Base-by-base conservation (phyloP, 345 rosid species). In the Triadica sebifera region DNA sequence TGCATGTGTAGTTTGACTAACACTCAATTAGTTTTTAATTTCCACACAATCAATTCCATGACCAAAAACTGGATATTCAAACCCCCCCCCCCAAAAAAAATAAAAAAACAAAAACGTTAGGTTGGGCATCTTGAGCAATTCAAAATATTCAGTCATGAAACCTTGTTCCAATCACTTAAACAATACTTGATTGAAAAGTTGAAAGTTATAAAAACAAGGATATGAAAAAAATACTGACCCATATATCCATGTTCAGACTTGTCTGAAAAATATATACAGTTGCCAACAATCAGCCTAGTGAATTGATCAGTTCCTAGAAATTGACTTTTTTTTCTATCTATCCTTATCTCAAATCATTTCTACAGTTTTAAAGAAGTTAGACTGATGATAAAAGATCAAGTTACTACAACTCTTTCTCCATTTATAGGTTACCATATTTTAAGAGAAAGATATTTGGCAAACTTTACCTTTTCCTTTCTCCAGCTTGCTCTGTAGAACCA, bases 401-500 rank as follows among this genome's bases (percentile, higher is more conserved):
- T 45, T 57, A 51, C 12, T 12, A 24, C 34, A 63, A 29, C 53
- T 15, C 24, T 66, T 25, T 22, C 72, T 25, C 24, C 41, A 50
- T 19, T 38, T 22, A 22, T 8, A 56, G 11, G 69, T 19, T 39
- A n/a, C 12, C 9, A n/a, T 8, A 20, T 25, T 25, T 29, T 34
- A 37, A 41, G 46, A 68, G 55, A 38, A 43, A 34, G 29, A 53
- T 55, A 78, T 29, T n/a, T 64, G 47, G 22, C 65, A 51, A 12
- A 41, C 53, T 67, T 25, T 85, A 90, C 97, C 93, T 89, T 83
- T 79, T 86, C 52, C 75, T 80, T 62, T 81, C 84, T 61, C 34
- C 63, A 75, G 78, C 79, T 76, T n/a, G n/a, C n/a, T 69, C 78
- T 65, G 81, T 73, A 12, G 81, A 70, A 65, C 77, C 53, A 77